These are phyloP conservation scores for Volvox reticuliferus DNA, from an alignment of 139 green algal species.

Conservation along the genomic window DNA sequence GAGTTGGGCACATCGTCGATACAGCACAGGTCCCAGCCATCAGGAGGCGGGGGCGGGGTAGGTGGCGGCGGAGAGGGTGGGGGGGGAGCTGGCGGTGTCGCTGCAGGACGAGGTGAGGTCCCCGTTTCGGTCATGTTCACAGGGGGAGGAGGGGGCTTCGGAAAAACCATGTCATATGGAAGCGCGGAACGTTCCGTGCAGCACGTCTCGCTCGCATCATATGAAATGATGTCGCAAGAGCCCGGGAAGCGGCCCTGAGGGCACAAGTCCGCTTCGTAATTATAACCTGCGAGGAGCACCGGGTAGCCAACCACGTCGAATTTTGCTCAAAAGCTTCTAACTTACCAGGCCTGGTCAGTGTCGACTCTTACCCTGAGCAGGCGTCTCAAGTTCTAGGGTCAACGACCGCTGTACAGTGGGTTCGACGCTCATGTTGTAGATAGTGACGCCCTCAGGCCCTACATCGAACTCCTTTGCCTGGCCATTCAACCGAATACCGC, in stretches of 20 bases:
- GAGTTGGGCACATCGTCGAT: conserved; percentile 52
- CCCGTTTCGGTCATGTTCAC: too few species aligned
- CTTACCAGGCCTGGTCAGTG: not conserved
- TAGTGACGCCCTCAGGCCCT: conserved; percentile 4
- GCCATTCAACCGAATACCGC: not conserved
- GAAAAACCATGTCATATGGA: conserved; percentile 8
- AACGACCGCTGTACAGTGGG: not conserved
- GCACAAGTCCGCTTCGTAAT: conserved; percentile 39
- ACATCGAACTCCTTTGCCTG: not conserved
- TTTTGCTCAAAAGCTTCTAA: not conserved
- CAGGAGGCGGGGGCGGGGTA: conserved; percentile 46
- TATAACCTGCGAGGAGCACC: not conserved
- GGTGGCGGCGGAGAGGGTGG: conserved; percentile 14
- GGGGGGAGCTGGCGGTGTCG: not conserved
- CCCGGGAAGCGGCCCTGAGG: conserved; percentile 24
- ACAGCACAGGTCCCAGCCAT: conserved; percentile 52
- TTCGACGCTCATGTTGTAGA: conserved; percentile 10
- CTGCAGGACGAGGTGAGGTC: too few species aligned
- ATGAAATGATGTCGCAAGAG: conserved; percentile 58
- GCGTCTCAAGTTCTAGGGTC: not conserved
- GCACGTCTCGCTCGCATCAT: conserved; percentile 48
- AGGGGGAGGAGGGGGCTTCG: not conserved
- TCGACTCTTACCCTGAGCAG: not conserved
- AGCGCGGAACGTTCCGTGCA: conserved; percentile 51
- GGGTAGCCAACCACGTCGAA: not conserved